phyloP scores from a whole-genome alignment of 179 eudicot species.

The Pouteria campechiana region DNA sequence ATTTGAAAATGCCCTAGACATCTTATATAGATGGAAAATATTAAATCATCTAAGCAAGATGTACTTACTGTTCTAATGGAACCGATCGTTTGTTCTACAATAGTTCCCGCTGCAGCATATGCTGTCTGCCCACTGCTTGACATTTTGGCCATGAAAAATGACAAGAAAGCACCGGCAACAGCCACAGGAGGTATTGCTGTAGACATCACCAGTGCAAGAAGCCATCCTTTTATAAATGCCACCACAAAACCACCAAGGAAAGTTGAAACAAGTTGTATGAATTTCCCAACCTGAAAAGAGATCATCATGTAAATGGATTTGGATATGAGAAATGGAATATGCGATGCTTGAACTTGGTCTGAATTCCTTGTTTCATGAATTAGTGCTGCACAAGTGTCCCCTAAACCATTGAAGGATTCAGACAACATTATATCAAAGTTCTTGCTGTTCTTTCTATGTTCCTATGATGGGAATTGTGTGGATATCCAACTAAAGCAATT shows the following conservation, averaged over 20 bases:
- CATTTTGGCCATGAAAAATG: slow-evolving; percentile 48
- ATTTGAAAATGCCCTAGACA: too few relatives aligned
- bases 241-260: slow-evolving; percentile 62
- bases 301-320: too few relatives aligned
- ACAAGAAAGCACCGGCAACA: slow-evolving; percentile 40
- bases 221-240: slow-evolving; percentile 78
- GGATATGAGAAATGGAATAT: too few relatives aligned
- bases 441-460: too few relatives aligned
- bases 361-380: too few relatives aligned
- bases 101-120: slow-evolving; percentile 77
- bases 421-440: too few relatives aligned
- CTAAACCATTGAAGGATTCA: too few relatives aligned
- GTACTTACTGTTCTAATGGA: slow-evolving; percentile 66
- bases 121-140: slow-evolving; percentile 56
- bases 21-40: slow-evolving; percentile 1
- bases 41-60: not conserved
- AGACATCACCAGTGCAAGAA: slow-evolving; percentile 46
- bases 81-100: slow-evolving; percentile 73
- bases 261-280: slow-evolving; percentile 50
- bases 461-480: too few relatives aligned
- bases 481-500: too few relatives aligned
- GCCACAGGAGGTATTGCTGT: slow-evolving; percentile 56
- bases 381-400: too few relatives aligned
- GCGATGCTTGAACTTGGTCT: too few relatives aligned
- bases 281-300: slow-evolving; percentile 70